Conservation (phyloP, 495 filamentous ascomycete genomes). For the Aspergillus cristatus region DNA sequence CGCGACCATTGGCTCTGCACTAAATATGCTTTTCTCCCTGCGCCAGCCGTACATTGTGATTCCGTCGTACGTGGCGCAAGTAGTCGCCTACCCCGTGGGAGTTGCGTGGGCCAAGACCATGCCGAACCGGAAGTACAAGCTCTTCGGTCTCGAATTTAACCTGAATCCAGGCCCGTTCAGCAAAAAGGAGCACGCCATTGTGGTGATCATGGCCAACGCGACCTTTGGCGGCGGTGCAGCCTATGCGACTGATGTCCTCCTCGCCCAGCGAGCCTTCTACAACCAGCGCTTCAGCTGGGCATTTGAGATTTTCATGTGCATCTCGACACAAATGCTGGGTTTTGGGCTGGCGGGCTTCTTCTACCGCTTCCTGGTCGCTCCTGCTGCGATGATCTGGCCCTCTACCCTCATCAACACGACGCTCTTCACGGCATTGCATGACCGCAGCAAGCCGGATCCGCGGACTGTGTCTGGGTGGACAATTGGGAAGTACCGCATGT, state of each 20-base stretch:
- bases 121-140: constrained; percentile 41
- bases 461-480: constrained; percentile 52
- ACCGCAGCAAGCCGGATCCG: constrained; percentile 49
- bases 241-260: constrained; percentile 58
- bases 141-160: constrained; percentile 47
- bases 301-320: constrained; percentile 57
- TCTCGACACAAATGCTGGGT: constrained; percentile 63
- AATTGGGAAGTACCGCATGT: constrained; percentile 56
- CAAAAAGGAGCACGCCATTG: constrained; percentile 66
- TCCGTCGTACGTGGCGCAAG: constrained; percentile 58
- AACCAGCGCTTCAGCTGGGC: constrained; percentile 55
- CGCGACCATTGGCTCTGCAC: constrained; percentile 53
- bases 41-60: constrained; percentile 58
- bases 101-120: constrained; percentile 44
- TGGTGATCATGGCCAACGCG: constrained; percentile 59
- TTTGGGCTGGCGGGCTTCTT: constrained; percentile 66
- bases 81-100: constrained; percentile 61
- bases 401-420: constrained; percentile 53
- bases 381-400: constrained; percentile 69
- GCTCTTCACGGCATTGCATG: constrained; percentile 64
- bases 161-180: constrained; percentile 67
- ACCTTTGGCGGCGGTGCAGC: constrained; percentile 45
- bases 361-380: constrained; percentile 48
- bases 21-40: constrained; percentile 66
- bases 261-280: constrained; percentile 60